Evolutionary conservation across 331 rosid species (phyloP), one percentile per base, ranked within the genome.

Genomic region (Cucumis variabilis): DNA sequence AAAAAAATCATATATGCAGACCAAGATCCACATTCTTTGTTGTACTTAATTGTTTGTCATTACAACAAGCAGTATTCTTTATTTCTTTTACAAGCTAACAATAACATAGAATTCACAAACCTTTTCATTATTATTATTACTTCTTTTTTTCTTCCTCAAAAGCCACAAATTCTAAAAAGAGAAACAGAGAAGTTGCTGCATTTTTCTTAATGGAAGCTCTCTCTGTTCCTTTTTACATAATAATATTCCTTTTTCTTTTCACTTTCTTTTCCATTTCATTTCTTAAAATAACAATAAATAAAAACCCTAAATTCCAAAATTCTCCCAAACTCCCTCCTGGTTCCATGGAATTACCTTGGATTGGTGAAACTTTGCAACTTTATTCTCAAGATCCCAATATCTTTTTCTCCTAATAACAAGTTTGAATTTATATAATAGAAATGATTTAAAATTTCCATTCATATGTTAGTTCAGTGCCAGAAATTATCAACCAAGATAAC

Each of bases 311-410:
- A 67, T 66, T 5, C 2, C 33, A 76, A 69, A 25, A 23, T 28
- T 15, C 30, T 58, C 13, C 88, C 10, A 90, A 89, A 89, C 98
- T 95, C 80, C 98, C 99, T 33, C 98, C 98, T 12, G 99, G 99
- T 41, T 94, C 99, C 85, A 90, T 93, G 97, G 99, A 98, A 20
- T 93, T 96, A 98, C 98, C 98, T 87, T 94, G 85, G 55, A 51
- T 95, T 3, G 98, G 98, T 81, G 93, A 96, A 81, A 96, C 98
- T 48, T 96, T 92, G 51, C 98, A 93, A 85, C 96, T 96, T 76
- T 96, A 96, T 55, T 96, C 99, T 85, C 92, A 90, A 68, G 93
- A 96, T 89, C 99, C 99, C 25, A 92, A 90, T 80, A 60, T 91
- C 82, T 95, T 95, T 90, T 96, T 95, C 86, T 87, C 96, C 37